Conservation (phyloP, 352 stramenopile species). For the Phytophthora constricta region DNA sequence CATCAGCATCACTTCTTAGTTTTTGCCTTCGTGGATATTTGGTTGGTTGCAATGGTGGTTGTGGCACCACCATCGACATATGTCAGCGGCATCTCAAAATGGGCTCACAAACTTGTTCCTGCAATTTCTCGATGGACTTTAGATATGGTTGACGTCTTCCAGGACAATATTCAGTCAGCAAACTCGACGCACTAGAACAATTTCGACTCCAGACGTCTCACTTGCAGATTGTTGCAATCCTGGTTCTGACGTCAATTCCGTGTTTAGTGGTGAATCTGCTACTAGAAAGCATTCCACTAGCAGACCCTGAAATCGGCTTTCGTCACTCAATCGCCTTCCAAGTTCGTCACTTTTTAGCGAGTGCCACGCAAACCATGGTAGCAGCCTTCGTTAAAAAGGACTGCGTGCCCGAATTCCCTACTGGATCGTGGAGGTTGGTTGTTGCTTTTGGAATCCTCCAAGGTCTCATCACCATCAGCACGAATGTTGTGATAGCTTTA, state of each 20-base stretch:
- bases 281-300: slow-evolving; percentile 28
- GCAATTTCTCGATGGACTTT: background rate
- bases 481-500: slow-evolving; percentile 18
- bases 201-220: slow-evolving; percentile 2
- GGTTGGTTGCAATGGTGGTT: too few species aligned
- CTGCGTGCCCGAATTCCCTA: slow-evolving; percentile 24
- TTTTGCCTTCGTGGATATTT: too few species aligned
- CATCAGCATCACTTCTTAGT: too few species aligned
- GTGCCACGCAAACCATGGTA: background rate
- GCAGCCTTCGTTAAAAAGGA: slow-evolving; percentile 14
- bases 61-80: too few species aligned
- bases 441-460: too few species aligned
- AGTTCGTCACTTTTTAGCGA: slow-evolving; percentile 13
- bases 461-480: slow-evolving; percentile 21
- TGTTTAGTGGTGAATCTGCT: slow-evolving; percentile 29
- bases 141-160: background rate
- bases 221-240: background rate
- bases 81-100: too few species aligned
- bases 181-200: slow-evolving; percentile 18
- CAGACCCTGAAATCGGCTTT: slow-evolving; percentile 7
- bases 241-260: slow-evolving; percentile 20
- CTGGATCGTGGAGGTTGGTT: slow-evolving; percentile 9
- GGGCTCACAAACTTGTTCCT: too few species aligned
- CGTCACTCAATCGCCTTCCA: slow-evolving; percentile 22
- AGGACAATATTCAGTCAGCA: slow-evolving; percentile 13